Conservation (phyloP, 2,329 filamentous ascomycete species). For the Trichoderma koningii region DNA sequence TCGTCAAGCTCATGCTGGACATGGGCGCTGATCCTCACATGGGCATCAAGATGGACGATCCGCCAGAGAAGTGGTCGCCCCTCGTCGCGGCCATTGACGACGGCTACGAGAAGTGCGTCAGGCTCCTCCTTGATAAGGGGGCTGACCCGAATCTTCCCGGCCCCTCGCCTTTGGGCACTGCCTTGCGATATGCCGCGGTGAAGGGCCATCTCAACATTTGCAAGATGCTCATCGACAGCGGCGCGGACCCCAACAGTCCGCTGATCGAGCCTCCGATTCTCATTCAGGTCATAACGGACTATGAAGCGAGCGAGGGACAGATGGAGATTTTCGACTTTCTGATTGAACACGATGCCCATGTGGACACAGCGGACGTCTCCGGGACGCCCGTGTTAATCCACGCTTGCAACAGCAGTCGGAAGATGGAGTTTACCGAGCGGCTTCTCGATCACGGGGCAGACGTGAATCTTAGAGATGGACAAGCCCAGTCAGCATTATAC, state of each 20-base stretch:
- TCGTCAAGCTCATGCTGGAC: conserved; percentile 12
- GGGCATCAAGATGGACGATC: conserved; percentile 22
- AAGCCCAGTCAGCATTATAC: conserved; percentile 10
- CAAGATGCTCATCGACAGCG: conserved; percentile 27
- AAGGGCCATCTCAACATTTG: conserved; percentile 25
- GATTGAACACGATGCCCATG: conserved; percentile 24
- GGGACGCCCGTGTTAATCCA: conserved; percentile 17
- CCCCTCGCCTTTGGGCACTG: neutral
- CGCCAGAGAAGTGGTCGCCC: conserved; percentile 22
- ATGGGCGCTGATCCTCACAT: conserved; percentile 27
- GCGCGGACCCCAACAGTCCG: conserved; percentile 31
- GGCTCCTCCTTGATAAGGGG: conserved; percentile 26
- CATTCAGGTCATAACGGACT: conserved; percentile 16
- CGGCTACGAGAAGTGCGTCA: conserved; percentile 27
- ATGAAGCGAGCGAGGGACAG: conserved; percentile 15
- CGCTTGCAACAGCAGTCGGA: neutral
- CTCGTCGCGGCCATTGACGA: conserved; percentile 25
- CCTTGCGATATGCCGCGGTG: conserved; percentile 24
- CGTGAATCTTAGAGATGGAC: conserved; percentile 2
- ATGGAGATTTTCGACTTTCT: conserved; percentile 25
- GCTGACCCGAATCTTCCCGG: conserved; percentile 24
- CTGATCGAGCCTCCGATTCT: conserved; percentile 25
- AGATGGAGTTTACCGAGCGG: neutral
- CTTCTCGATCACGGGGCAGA: conserved; percentile 28
- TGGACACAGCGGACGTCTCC: conserved; percentile 18